Base-by-base conservation (phyloP, 1,284 basidiomycete genomes). In the Takashimella tepidaria region DNA sequence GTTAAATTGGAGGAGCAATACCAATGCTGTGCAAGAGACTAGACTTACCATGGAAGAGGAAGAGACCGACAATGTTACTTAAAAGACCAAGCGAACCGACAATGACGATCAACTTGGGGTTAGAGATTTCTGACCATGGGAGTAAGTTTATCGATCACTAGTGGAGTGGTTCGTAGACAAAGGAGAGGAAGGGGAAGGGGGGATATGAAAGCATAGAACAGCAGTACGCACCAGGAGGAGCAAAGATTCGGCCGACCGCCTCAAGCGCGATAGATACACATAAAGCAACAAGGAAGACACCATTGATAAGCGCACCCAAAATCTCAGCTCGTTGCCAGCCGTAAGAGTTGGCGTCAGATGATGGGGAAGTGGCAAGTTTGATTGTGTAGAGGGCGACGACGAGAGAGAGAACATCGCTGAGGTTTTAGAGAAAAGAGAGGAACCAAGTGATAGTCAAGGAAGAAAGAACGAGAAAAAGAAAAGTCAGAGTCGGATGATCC, bases 321-420 rank as follows among this genome's bases (percentile, higher is more conserved):
- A 98, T 96, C 72, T 99, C 96, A n/a, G 96, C 96, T 54, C 96
- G 83, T 76, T 98, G 95, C 92, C 93, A 98, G 20, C 69, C 72
- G 61, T 75, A 76, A n/a, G 70, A 73, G 54, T 74, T 73, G 41
- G 64, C 62, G 13, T 60, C 46, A 4, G 69, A 67, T 4, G 67
- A 72, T 3, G 69, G 67, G 8, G 66, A 67, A 5, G 69, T 74
- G 44, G 74, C 74, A 41, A 90, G 88, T 80, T 88, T 92, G 77
- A 98, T 96, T 12, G 96, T 95, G 76, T 98, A 98, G 2, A 98
- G 83, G 1, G 93, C 95, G 49, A 98, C 93, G 53, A 95, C 72
- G 58, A 98, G 79, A 66, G 92, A 96, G 82, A 96, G 85, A 59
- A 98, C 90, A 81, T 93, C 89, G 76, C 90, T 93, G 72, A 44